These are phyloP conservation scores for Exserohilum turcica DNA, from an alignment of 2,329 filamentous ascomycete genomes.

Conservation along the genomic window DNA sequence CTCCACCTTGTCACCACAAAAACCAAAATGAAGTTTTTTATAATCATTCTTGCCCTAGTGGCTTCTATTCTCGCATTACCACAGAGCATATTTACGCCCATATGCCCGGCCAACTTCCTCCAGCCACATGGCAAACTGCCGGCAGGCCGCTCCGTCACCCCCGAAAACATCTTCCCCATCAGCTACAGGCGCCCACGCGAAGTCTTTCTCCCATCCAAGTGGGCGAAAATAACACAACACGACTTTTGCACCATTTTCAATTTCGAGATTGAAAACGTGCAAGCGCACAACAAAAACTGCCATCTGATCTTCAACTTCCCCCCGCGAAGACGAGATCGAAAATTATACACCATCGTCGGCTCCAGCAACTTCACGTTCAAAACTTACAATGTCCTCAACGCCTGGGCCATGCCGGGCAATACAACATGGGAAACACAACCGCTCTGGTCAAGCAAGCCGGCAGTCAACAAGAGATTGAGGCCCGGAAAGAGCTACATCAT, in stretches of 20 bases:
- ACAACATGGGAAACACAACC: constrained; percentile 37
- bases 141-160: constrained; percentile 17
- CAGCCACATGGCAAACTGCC: constrained; percentile 34
- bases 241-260: constrained; percentile 42
- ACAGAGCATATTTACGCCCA: constrained; percentile 29
- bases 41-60: constrained; percentile 32
- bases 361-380: constrained; percentile 32
- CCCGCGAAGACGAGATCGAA: constrained; percentile 3
- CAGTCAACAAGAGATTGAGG: constrained; percentile 24
- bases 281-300: constrained; percentile 35
- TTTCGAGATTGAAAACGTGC: constrained; percentile 26
- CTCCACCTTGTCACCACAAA: no score
- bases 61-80: constrained; percentile 46
- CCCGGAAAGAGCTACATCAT: constrained; percentile 34
- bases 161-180: constrained; percentile 30
- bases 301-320: constrained; percentile 38
- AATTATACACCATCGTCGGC: constrained; percentile 5
- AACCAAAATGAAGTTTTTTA: no score
- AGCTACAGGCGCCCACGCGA: constrained; percentile 24
- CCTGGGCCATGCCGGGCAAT: constrained; percentile 20
- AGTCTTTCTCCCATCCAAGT: constrained; percentile 21
- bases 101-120: constrained; percentile 22
- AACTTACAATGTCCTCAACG: constrained; percentile 25
- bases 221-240: constrained; percentile 31
- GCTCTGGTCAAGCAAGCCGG: constrained; percentile 20